Base-by-base conservation (phyloP, 257 asterid species). In the Solanum raphanifolium region DNA sequence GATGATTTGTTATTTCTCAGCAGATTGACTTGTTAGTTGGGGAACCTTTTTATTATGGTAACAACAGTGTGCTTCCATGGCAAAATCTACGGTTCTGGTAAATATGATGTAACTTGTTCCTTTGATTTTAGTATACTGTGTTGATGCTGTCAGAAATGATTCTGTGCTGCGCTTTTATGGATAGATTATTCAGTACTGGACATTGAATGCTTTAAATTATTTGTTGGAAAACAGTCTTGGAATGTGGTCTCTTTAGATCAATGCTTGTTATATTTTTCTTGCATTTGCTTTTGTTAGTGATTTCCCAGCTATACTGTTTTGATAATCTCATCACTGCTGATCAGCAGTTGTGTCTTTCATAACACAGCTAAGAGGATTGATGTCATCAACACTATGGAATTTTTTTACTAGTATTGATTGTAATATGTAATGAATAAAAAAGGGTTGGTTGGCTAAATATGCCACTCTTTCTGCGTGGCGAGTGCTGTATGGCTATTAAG, bases 41-140 rank as follows among this genome's bases (percentile, higher is more conserved):
- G n/a, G 99, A 97, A 92, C 99, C 99, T 73, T 95, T 95, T 94
- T 97, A 95, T 89, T 91, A 91, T 90, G 98, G 98, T 88, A 92
- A 90, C 79, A 96, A 93, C 39, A 89, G 89, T 90, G 87, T 86
- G 85, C 98, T 95, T 85, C 99, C 99, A 82, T 97, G 99, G 99
- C 95, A 95, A 88, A 93, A 92, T 88, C 91, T 97, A 89, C 94
- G 98, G 52, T 97, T 97, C 89, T 97, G 99, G 99, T 97, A 89
- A 88, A 91, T 69, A 29, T 89, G 35, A 86, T 69, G 34, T 25
- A 29, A 36, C 32, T 3, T 8, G 29, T 29, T 5, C 29, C 6
- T 13, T 10, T 81, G 68, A 46, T 46, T 81, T 46, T 46, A 29
- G 39, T 13, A 7, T 25, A 41, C 84, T 43, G 38, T 1, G 84